phyloP scores from a whole-genome alignment of 345 rosid species.

The Salix purpurea region DNA sequence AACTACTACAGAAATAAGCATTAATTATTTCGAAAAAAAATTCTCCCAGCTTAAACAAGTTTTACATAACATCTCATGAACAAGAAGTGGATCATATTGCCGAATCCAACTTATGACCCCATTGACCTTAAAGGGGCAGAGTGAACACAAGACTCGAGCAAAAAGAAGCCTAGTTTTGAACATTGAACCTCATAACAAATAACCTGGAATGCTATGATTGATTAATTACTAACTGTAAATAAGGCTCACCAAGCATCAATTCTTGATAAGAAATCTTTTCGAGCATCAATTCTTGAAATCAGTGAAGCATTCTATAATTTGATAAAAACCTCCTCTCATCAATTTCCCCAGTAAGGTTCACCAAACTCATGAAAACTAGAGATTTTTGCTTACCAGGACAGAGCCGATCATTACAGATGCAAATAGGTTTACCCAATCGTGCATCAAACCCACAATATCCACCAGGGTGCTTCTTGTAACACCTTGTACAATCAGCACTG shows the following conservation, averaged over 20 bases:
- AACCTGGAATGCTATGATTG: not conserved
- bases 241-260: not conserved
- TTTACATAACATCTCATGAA: not conserved
- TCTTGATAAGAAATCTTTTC: not conserved
- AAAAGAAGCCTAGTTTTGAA: not conserved
- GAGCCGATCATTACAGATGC: slow-evolving; percentile 28
- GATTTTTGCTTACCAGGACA: slow-evolving; percentile 23
- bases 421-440: slow-evolving; percentile 16
- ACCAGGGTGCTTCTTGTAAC: slow-evolving; percentile 8
- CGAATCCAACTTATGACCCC: not conserved
- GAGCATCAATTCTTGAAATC: not conserved
- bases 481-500: slow-evolving; percentile 15
- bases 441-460: slow-evolving; percentile 39
- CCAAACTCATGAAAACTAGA: not conserved
- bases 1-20: not conserved
- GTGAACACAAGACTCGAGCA: not conserved
- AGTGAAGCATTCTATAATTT: not conserved
- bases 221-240: not conserved
- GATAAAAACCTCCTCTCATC: not conserved
- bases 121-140: not conserved
- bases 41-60: not conserved
- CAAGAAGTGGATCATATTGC: not conserved
- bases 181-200: not conserved
- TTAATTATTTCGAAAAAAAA: not conserved
- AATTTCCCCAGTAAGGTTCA: not conserved